Evolutionary conservation across 345 rosid genomes (phyloP), one percentile per base, ranked within the genome.

Genomic region (Erodium maritimum): DNA sequence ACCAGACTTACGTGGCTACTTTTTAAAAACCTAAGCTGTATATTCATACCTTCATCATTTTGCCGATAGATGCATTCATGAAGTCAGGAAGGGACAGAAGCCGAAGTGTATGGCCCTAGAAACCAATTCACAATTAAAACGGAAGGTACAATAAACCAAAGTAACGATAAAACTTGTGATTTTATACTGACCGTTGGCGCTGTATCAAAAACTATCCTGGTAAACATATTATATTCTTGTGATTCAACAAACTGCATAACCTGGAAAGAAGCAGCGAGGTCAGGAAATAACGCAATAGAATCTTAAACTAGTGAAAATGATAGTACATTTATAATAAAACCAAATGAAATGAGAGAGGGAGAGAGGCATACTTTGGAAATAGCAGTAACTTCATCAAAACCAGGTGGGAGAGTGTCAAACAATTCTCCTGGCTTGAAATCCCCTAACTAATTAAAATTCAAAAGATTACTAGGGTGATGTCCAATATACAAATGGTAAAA

Each of bases 31-130:
- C 52, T 50, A 34, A 57, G 22, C 67, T 61, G 20, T 48, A 46
- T 60, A 67, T 45, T 54, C 71, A 55, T 72, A 85, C 96, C 96
- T 77, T 82, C 75, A 83, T 69, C 67, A 86, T 72, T 79, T 88
- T 88, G 51, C 96, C 79, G 59, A 88, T 65, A 61, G 90, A 83
- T 65, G 85, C 71, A 67, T 86, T 88, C 71, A 85, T 62, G 67
- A 83, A 86, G 65, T 86, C 94, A n/a, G 96, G 96, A 60, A 88
- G 76, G 22, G 91, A 88, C 53, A 88, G 78, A 73, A 88, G 87
- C 53, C 88, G 83, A 69, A 86, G 87, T 17, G 87, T 83, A 72
- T 88, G 96, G 52, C 94, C 96, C 90, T 86, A 57, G 50, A 65
- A 65, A 67, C 23, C 61, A 66, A 58, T 46, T 37, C 45, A 67